phyloP scores from a whole-genome alignment of 2,329 filamentous ascomycete species.

The Lasiodiplodia sp. region DNA sequence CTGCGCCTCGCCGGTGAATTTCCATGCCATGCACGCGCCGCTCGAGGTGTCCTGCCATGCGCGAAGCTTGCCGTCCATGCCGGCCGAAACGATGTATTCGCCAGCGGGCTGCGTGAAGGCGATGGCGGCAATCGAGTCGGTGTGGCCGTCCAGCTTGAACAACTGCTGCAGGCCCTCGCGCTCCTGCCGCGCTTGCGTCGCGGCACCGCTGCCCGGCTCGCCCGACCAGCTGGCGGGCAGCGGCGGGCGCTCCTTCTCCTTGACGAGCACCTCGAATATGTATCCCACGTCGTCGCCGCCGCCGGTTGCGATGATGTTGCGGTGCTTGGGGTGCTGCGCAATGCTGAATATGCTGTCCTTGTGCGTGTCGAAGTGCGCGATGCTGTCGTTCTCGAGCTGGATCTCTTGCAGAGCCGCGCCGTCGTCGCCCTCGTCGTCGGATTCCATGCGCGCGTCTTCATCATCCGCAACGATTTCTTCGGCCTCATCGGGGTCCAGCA shows the following conservation, averaged over 20 bases:
- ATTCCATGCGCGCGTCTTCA: conserved; percentile 79
- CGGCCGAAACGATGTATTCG: conserved; percentile 84
- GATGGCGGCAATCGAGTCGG: conserved; percentile 87
- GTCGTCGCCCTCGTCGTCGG: conserved; percentile 63
- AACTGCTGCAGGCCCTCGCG: conserved; percentile 69
- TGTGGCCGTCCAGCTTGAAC: conserved; percentile 85
- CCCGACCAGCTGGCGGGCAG: conserved; percentile 79
- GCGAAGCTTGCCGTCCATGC: conserved; percentile 83
- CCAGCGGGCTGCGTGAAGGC: conserved; percentile 84
- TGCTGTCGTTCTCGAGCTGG: conserved; percentile 86
- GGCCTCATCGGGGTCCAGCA: conserved; percentile 79
- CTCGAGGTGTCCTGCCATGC: conserved; percentile 65
- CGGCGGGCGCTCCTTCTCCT: conserved; percentile 50
- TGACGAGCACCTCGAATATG: conserved; percentile 74
- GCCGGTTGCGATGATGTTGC: conserved; percentile 83
- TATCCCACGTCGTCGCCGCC: conserved; percentile 87
- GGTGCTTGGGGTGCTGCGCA: conserved; percentile 84
- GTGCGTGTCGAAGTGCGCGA: conserved; percentile 89
- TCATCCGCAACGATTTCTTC: conserved; percentile 75
- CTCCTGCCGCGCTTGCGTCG: conserved; percentile 53
- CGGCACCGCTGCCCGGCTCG: conserved; percentile 46
- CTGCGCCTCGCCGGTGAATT: conserved; percentile 77
- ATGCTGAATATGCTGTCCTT: conserved; percentile 94
- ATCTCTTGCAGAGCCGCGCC: conserved; percentile 70
- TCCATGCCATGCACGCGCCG: conserved; percentile 56